Evolutionary conservation across 2,329 filamentous ascomycete genomes (phyloP).

Genomic region (Ceratocystis destructans): DNA sequence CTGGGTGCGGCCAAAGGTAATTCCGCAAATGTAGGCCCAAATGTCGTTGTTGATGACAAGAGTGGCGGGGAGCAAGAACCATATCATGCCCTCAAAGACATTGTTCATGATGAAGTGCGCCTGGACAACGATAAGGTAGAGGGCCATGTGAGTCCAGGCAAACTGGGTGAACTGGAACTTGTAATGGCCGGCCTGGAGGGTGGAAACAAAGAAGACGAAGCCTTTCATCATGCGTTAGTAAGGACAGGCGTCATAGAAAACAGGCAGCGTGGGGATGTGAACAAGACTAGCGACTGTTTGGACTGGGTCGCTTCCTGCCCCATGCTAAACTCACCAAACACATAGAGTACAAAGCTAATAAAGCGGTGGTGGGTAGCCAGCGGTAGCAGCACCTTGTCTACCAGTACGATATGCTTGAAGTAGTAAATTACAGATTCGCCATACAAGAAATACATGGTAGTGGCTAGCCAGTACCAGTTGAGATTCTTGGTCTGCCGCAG

Average conservation of each 20-base stretch:
- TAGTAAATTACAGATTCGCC: conserved; percentile 99
- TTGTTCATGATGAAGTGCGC: conserved; percentile 99
- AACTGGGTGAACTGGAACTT: conserved; percentile 99
- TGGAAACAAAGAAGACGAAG: conserved; percentile 95
- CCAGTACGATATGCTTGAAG: conserved; percentile 95
- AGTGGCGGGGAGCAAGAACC: conserved; percentile 93
- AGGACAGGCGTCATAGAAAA: conserved; percentile 17
- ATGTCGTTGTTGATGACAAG: conserved; percentile 98
- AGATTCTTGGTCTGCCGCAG: conserved; percentile 88
- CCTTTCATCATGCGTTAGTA: conserved; percentile 36
- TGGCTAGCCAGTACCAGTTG: conserved; percentile 99
- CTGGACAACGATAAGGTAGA: conserved; percentile 94
- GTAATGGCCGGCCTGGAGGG: conserved; percentile 89
- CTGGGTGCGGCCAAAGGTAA: conserved; percentile 90
- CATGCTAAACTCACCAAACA: conserved; percentile 55
- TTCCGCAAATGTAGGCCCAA: conserved; percentile 93
- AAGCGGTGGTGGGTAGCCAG: conserved; percentile 95
- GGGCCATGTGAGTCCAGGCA: conserved; percentile 97
- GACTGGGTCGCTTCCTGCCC: no score
- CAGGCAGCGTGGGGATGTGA: conserved; percentile 21
- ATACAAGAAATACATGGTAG: conserved; percentile 98
- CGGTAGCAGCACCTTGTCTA: conserved; percentile 83
- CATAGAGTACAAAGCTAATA: conserved; percentile 96
- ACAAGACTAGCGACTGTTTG: not conserved
- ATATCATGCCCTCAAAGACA: conserved; percentile 98